Conservation (phyloP, 805 yeast genomes). For the Lachancea fermentati region DNA sequence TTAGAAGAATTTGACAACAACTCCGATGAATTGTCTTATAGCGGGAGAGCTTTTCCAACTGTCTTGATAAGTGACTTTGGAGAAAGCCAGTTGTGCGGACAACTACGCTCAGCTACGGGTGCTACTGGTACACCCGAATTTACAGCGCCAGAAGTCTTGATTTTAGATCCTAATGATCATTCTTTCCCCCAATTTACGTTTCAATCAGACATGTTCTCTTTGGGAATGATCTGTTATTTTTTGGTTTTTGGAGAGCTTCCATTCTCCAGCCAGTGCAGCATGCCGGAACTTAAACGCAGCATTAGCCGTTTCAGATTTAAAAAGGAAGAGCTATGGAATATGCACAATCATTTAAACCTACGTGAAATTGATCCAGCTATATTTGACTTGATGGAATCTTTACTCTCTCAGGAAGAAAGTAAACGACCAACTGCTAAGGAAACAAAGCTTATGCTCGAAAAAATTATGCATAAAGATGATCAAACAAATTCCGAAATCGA, state of each 20-base stretch:
- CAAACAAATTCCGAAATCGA: neutral
- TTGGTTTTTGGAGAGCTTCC: constrained; percentile 71
- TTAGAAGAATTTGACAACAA: constrained; percentile 23
- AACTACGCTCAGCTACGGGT: constrained; percentile 62
- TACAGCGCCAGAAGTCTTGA: constrained; percentile 77
- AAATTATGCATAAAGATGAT: neutral
- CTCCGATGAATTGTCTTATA: constrained; percentile 11
- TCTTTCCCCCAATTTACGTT: constrained; percentile 56
- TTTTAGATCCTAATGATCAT: constrained; percentile 19
- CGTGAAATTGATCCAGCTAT: constrained; percentile 27
- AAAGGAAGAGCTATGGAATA: constrained; percentile 13
- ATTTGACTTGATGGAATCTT: constrained; percentile 35
- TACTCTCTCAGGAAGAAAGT: constrained; percentile 34
- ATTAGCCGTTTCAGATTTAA: constrained; percentile 31
- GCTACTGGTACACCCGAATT: constrained; percentile 85
- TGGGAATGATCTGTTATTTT: constrained; percentile 78
- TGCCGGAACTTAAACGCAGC: constrained; percentile 30
- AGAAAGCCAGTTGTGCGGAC: constrained; percentile 75
- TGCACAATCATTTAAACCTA: constrained; percentile 17
- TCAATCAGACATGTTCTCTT: constrained; percentile 72
- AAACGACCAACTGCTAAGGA: constrained; percentile 42
- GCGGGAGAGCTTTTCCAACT: constrained; percentile 44
- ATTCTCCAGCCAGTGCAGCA: constrained; percentile 33
- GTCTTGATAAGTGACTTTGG: constrained; percentile 85
- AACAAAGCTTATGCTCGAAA: constrained; percentile 22